Percentiles rank a stretch among this genome's conserved stretches.
Conservation (phyloP, 129 eudicot genomes). For the Chrysanthemum lavandulifolium region DNA sequence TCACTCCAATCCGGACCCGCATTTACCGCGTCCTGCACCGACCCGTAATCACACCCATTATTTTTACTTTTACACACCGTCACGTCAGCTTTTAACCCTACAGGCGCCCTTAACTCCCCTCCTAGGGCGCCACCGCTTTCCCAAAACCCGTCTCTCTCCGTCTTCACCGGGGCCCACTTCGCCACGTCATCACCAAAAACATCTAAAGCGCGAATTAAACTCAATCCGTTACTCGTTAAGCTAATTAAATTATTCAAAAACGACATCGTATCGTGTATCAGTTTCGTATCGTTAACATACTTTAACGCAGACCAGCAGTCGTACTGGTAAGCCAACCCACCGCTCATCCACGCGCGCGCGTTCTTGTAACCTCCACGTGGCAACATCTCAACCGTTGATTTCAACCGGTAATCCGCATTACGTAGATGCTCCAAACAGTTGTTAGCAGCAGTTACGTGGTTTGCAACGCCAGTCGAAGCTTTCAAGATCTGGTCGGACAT, state of each 20-base stretch:
- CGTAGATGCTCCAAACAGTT: constrained; percentile 45
- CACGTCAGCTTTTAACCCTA: constrained; percentile 52
- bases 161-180: constrained; percentile 50
- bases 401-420: constrained; percentile 41
- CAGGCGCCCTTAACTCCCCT: constrained; percentile 36
- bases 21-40: constrained; percentile 82
- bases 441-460: constrained; percentile 51
- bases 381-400: constrained; percentile 33
- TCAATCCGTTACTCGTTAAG: constrained; percentile 54
- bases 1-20: constrained; percentile 46
- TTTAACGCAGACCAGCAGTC: constrained; percentile 79
- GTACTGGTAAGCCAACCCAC: constrained; percentile 70
- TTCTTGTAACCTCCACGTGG: constrained; percentile 58
- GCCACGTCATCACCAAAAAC: constrained; percentile 43
- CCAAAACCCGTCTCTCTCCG: constrained; percentile 90
- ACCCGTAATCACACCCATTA: constrained; percentile 44
- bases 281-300: constrained; percentile 52
- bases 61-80: constrained; percentile 65
- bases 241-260: constrained; percentile 45
- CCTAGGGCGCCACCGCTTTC: constrained; percentile 30
- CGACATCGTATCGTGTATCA: constrained; percentile 63
- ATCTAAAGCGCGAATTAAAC: constrained; percentile 60
- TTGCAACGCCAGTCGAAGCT: constrained; percentile 26
- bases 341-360: constrained; percentile 74
- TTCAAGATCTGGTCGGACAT: constrained; percentile 42